A percentile compares a stretch with the other conserved stretches of the same genome.
These are phyloP conservation scores for Coniferiporia sulphurascens DNA, from an alignment of 1,284 basidiomycete species.

Conservation along the genomic window DNA sequence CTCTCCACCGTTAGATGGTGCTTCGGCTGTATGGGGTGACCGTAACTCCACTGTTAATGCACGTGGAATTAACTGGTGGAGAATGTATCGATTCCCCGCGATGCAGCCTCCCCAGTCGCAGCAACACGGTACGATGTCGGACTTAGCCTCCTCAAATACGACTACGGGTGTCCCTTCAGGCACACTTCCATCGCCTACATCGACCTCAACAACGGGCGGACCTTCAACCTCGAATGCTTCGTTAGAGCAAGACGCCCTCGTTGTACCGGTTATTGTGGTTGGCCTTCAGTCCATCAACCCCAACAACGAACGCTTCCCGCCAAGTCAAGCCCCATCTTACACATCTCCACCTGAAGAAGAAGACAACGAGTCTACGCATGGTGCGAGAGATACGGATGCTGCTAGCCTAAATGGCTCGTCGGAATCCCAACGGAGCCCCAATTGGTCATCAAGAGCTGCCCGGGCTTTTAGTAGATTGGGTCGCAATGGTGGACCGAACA, in stretches of 20 bases:
- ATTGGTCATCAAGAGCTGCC: slow-evolving; percentile 14
- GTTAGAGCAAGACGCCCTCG: slow-evolving; percentile 35
- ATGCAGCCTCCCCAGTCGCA: slow-evolving; percentile 37
- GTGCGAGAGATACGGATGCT: not conserved
- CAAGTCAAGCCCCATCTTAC: not conserved
- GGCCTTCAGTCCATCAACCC: slow-evolving; percentile 62
- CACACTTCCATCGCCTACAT: not conserved
- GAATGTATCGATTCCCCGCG: slow-evolving; percentile 71
- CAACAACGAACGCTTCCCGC: not conserved
- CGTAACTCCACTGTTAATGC: slow-evolving; percentile 20
- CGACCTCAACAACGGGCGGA: not conserved
- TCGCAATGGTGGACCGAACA: slow-evolving; percentile 6
- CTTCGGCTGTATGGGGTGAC: not conserved
- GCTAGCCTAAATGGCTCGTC: not conserved
- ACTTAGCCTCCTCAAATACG: slow-evolving; percentile 3
- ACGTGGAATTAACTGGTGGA: slow-evolving; percentile 74
- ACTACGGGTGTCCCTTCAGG: slow-evolving; percentile 2
- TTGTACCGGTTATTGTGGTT: slow-evolving; percentile 77
- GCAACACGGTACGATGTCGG: slow-evolving; percentile 15
- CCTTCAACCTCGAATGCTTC: slow-evolving; percentile 14
- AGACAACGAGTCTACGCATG: not conserved
- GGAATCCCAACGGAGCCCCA: not conserved
- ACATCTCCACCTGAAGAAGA: not conserved
- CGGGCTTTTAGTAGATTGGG: slow-evolving; percentile 17
- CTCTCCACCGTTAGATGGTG: slow-evolving; percentile 2